Base-by-base conservation (phyloP, 306 rosid genomes). In the Rosa lucieae region DNA sequence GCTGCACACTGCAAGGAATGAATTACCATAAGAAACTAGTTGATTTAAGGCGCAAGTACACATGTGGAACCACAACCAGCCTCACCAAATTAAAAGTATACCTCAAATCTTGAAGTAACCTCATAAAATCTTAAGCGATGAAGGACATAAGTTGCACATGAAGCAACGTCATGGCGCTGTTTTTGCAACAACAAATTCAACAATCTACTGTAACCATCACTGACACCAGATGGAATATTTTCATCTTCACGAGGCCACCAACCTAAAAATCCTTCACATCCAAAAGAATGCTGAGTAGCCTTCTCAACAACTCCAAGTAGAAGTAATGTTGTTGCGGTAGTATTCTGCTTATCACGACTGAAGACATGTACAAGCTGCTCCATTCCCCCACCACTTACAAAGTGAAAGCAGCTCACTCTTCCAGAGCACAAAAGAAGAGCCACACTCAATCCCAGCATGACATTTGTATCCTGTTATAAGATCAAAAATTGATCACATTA, bases 171-270 rank as follows among this genome's bases (percentile, higher is more conserved):
- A 26, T 95, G 97, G 20, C 90, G 94, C 21, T 97, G 98, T 78
- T 89, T 93, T 79, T 89, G 87, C 85, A 95, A 84, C 83, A 95
- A 80, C 87, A 95, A 84, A 85, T 88, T 91, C 88, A 95, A 79
- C 85, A 95, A 85, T 71, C 85, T 85, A 78, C 88, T 89, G 81
- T 93, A 95, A 82, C 97, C 97, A 80, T 95, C 94, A 78, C 99
- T 93, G 67, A 59, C 55, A 76, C 97, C 87, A 80, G 93, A 79
- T 43, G 90, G 93, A 46, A 93, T 82, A 75, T 79, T 90, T 83
- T 89, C 96, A 76, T 90, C 98, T 79, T 93, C 98, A 71, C 92
- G 94, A 68, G 98, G 97, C 97, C 97, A 93, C 99, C 98, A 93
- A 80, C 99, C 98, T 84, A 95, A 86, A 84, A 93, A 91, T 48